Percentiles rank a stretch among this genome's conserved stretches.
phyloP scores from a whole-genome alignment of 768 basidiomycete species.

The Russula sp. region DNA sequence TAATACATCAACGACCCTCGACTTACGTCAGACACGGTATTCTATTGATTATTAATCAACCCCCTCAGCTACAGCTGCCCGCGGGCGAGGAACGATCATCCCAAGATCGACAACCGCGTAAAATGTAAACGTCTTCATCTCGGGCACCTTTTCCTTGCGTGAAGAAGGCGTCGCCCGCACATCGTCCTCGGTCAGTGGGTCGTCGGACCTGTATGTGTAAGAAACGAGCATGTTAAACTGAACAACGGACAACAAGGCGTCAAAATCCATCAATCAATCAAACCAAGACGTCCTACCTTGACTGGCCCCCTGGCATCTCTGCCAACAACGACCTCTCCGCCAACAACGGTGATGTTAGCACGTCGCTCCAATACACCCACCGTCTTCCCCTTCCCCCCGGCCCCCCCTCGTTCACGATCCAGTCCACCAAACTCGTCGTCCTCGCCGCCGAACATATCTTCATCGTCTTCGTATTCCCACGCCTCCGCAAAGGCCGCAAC shows the following conservation, averaged over 20 bases:
- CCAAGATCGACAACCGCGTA: slow-evolving; percentile 82
- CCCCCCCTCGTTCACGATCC: slow-evolving; percentile 40
- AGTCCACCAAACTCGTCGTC: slow-evolving; percentile 33
- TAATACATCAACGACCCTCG: background rate
- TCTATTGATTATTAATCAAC: background rate
- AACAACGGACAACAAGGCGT: background rate
- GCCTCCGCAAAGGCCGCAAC: slow-evolving; percentile 91
- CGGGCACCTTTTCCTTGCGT: slow-evolving; percentile 46
- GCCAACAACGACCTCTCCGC: slow-evolving; percentile 81
- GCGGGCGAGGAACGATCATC: slow-evolving; percentile 44
- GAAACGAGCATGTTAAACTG: slow-evolving; percentile 94
- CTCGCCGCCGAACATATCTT: slow-evolving; percentile 64
- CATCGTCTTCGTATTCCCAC: slow-evolving; percentile 97
- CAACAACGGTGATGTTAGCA: slow-evolving; percentile 83
- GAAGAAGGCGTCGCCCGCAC: slow-evolving; percentile 31
- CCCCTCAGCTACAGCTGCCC: background rate
- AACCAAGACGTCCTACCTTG: slow-evolving; percentile 47
- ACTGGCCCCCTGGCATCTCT: slow-evolving; percentile 71
- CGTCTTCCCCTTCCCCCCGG: slow-evolving; percentile 42
- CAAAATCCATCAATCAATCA: background rate
- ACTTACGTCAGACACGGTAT: background rate
- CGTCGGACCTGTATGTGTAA: slow-evolving; percentile 91
- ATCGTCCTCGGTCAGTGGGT: slow-evolving; percentile 59
- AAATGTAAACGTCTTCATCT: slow-evolving; percentile 85
- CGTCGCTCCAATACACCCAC: slow-evolving; percentile 83